Percentiles rank a stretch among this genome's conserved stretches.
phyloP scores from a whole-genome alignment of 2,329 filamentous ascomycete genomes.

The Fusarium veterinarium region DNA sequence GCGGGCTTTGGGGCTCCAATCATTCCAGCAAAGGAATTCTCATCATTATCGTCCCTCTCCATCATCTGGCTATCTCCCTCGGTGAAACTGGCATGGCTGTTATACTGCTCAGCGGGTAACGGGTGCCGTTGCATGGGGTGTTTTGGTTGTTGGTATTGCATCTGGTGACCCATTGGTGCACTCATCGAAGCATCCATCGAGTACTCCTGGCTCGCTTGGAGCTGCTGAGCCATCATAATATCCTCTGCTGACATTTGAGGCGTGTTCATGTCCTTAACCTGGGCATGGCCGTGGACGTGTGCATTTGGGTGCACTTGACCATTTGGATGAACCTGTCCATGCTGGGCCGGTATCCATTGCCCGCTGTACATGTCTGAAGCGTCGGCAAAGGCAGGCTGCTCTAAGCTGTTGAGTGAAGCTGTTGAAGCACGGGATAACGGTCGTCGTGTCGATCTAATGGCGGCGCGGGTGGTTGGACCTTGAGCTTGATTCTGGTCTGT shows the following conservation, averaged over 20 bases:
- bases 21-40: conserved; percentile 62
- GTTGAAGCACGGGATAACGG: conserved; percentile 67
- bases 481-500: conserved; percentile 42
- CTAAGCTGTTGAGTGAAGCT: conserved; percentile 67
- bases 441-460: conserved; percentile 60
- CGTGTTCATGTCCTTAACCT: conserved; percentile 57
- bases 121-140: conserved; percentile 60
- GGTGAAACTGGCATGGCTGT: conserved; percentile 64
- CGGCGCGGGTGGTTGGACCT: conserved; percentile 47
- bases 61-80: conserved; percentile 70
- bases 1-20: conserved; percentile 65
- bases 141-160: conserved; percentile 54
- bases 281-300: conserved; percentile 47
- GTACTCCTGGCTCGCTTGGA: conserved; percentile 64
- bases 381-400: conserved; percentile 59
- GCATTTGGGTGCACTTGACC: conserved; percentile 22
- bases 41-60: conserved; percentile 69
- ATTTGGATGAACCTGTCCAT: conserved; percentile 34
- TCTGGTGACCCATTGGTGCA: conserved; percentile 56
- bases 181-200: conserved; percentile 61
- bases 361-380: conserved; percentile 58
- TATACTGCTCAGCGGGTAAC: conserved; percentile 65
- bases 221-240: conserved; percentile 68
- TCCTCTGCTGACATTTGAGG: conserved; percentile 67
- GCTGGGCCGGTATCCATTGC: conserved; percentile 58